These are phyloP conservation scores for Ogataea methylovora DNA, from an alignment of 805 yeast genomes.

Conservation along the genomic window DNA sequence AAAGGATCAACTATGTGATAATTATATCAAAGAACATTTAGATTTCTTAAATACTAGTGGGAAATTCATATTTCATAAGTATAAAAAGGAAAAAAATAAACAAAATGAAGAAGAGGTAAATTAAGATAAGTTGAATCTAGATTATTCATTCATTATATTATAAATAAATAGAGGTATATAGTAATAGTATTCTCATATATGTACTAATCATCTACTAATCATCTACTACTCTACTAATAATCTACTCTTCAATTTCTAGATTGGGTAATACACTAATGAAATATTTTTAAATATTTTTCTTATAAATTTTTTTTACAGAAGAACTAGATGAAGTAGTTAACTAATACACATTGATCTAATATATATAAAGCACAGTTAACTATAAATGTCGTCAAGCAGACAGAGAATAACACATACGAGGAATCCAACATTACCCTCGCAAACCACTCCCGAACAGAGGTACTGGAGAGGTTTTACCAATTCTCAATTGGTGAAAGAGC, in stretches of 20 bases:
- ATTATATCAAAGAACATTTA: constrained; percentile 21
- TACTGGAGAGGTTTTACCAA: constrained; percentile 85
- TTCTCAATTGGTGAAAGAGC: constrained; percentile 89
- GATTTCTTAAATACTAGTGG: constrained; percentile 16
- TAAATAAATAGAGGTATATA: neutral
- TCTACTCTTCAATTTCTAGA: too few relatives aligned
- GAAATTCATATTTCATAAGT: constrained; percentile 13
- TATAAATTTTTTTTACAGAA: too few relatives aligned
- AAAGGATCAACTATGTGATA: constrained; percentile 16
- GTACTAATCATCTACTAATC: too few relatives aligned
- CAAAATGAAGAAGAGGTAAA: neutral
- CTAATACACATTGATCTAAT: too few relatives aligned
- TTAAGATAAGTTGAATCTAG: neutral
- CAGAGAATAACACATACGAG: constrained; percentile 59
- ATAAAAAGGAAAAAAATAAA: constrained; percentile 2
- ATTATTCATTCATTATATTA: neutral
- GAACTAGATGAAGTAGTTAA: neutral
- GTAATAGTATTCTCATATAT: too few relatives aligned
- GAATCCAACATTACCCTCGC: constrained; percentile 73
- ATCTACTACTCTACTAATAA: too few relatives aligned
- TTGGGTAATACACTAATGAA: too few relatives aligned
- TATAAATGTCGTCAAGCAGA: constrained; percentile 64
- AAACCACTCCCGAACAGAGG: constrained; percentile 85
- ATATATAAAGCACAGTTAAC: neutral
- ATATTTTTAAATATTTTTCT: too few relatives aligned